Base-by-base conservation (phyloP, 345 rosid species). In the Syzygium aromaticum region DNA sequence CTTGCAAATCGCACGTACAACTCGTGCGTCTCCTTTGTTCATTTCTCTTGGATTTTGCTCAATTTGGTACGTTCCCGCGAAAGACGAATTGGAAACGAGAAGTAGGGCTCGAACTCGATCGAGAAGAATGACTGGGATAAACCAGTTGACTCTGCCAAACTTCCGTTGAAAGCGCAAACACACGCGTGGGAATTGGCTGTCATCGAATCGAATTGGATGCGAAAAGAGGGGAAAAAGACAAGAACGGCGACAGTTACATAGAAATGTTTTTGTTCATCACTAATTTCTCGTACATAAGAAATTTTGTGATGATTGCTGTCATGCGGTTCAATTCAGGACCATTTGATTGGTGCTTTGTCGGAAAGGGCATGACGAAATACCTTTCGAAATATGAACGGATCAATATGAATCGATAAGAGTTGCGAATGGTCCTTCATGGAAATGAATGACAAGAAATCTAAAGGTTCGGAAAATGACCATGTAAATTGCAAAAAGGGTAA, bases 301-400 rank as follows among this genome's bases (percentile, higher is more conserved):
- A 64, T 64, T 64, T 30, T 5, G 3, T 17, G 11, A 16, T 30
- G 22, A 16, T 64, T 30, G 77, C 43, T 19, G 43, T 16, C 11
- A 2, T 1, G 11, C 14, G 77, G 11, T 64, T 64, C 33, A 8
- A 64, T 30, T 64, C 0, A 3, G 0, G 40, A 64, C 22, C 22
- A 16, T 15, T 30, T 4, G 1, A 64, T 64, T 0, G 5, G 21
- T 2, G 3, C 30, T 64, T 64, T 22, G 8, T 6, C 0, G 5
- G 7, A 64, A 64, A 64, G 40, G 2, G 19, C 30, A 40, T 9
- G 40, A 64, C 28, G 17, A 64, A 28, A 64, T 64, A 30, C 38
- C 0, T 64, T 30, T 64, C 11, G 3, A 16, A 28, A 30, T 19
- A 64, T 28, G 38, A 1, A 63, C 1, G 7, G 10, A 63, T 63